Evolutionary conservation across 352 stramenopile species (phyloP).

Genomic region (Phytopythium vexans): DNA sequence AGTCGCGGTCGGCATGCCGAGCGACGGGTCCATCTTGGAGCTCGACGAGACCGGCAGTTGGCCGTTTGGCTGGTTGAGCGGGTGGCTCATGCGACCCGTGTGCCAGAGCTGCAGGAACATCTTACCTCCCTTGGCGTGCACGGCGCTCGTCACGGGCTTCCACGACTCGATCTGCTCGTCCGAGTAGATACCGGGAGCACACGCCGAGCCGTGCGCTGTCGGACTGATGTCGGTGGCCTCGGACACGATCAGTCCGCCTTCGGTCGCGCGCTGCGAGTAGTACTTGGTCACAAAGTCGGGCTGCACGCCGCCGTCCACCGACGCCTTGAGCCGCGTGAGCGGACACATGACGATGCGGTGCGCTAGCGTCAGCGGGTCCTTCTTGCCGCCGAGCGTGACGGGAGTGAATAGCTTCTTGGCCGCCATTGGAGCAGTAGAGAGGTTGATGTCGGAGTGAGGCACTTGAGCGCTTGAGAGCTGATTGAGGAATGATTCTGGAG

Average conservation of each 20-base stretch:
- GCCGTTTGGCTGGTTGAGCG: conserved; percentile 33
- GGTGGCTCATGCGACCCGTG: conserved; percentile 22
- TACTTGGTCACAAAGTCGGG: conserved; percentile 38
- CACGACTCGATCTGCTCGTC: conserved; percentile 38
- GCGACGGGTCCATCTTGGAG: conserved; percentile 24
- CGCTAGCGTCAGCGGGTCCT: conserved; percentile 30
- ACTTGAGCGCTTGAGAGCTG: not conserved
- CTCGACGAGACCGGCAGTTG: conserved; percentile 48
- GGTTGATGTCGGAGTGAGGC: not conserved
- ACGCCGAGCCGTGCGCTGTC: conserved; percentile 23
- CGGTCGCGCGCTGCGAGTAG: conserved; percentile 27
- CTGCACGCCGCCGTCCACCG: conserved; percentile 29
- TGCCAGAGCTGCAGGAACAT: conserved; percentile 33
- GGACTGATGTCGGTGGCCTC: conserved; percentile 44
- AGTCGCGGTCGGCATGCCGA: conserved; percentile 20
- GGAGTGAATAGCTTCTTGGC: conserved; percentile 22
- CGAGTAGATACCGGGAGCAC: conserved; percentile 43
- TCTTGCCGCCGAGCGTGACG: conserved; percentile 21
- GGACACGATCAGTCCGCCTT: conserved; percentile 47
- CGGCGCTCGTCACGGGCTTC: conserved; percentile 52
- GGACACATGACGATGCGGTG: conserved; percentile 57
- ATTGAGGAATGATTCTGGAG: not conserved
- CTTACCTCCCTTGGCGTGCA: conserved; percentile 44
- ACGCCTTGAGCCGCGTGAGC: conserved; percentile 33
- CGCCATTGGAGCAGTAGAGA: not conserved